Evolutionary conservation across 2,329 filamentous ascomycete species (phyloP).

Genomic region (Neofusicoccum ribis): DNA sequence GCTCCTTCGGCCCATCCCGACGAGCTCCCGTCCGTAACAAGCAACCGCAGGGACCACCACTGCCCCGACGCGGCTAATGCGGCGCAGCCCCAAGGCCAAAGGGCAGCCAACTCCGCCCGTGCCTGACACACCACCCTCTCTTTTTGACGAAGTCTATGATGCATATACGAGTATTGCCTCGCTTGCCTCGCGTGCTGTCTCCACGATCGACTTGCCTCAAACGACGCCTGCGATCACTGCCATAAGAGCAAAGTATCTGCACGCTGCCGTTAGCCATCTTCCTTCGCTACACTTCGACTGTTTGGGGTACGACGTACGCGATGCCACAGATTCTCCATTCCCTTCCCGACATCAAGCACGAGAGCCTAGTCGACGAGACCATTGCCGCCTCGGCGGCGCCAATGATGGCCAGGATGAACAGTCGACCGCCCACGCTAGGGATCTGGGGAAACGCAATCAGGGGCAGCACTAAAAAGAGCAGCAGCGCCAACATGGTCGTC

Average conservation of each 20-base stretch:
- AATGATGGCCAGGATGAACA: constrained; percentile 42
- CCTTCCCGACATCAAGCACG: constrained; percentile 35
- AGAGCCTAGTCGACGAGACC: constrained; percentile 36
- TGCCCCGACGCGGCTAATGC: constrained; percentile 11
- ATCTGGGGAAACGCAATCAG: constrained; percentile 46
- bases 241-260: constrained; percentile 44
- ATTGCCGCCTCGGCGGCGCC: constrained; percentile 37
- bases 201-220: constrained; percentile 9
- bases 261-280: constrained; percentile 19
- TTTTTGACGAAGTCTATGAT: constrained; percentile 2
- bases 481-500: constrained; percentile 34
- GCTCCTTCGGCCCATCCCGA: constrained; percentile 15
- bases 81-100: constrained; percentile 1
- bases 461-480: constrained; percentile 37
- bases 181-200: background rate
- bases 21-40: constrained; percentile 12
- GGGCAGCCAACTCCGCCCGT: constrained; percentile 11
- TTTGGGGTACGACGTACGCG: constrained; percentile 37
- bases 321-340: constrained; percentile 43
- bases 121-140: background rate
- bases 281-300: constrained; percentile 8
- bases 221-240: constrained; percentile 40
- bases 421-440: constrained; percentile 41
- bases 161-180: constrained; percentile 16
- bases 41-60: constrained; percentile 15